Evolutionary conservation across 148 eudicot species (phyloP).

Genomic region (Beta vulgaris): DNA sequence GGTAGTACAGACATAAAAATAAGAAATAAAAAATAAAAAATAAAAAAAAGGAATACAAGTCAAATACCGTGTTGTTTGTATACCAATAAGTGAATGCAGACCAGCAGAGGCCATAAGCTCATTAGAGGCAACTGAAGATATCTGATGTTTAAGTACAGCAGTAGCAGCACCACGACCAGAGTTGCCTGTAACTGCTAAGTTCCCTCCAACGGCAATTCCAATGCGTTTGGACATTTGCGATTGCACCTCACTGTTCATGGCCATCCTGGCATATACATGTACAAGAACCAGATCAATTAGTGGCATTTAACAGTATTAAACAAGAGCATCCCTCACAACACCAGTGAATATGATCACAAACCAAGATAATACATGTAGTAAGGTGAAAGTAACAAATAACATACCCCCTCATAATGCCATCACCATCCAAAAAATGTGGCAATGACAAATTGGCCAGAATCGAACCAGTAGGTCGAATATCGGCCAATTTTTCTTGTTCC

Average conservation of each 20-base stretch:
- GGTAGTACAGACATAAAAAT: not conserved
- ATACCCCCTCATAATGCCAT: conserved; percentile 89
- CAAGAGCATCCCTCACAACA: not conserved
- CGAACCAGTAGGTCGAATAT: conserved; percentile 66
- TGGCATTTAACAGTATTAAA: not conserved
- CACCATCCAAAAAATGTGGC: conserved; percentile 71
- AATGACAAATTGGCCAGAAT: conserved; percentile 77
- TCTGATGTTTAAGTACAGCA: conserved; percentile 66
- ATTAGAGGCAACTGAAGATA: conserved; percentile 63
- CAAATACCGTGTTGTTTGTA: conserved; percentile 77
- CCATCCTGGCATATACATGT: conserved; percentile 58
- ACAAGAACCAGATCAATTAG: not conserved
- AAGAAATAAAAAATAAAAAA: conserved; percentile 7
- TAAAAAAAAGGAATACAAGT: conserved; percentile 10
- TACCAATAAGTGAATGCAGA: conserved; percentile 67
- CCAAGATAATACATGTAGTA: not conserved
- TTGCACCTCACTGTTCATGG: conserved; percentile 89
- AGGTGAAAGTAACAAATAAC: conserved; percentile 11
- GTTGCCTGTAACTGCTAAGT: conserved; percentile 66
- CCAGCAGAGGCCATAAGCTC: conserved; percentile 85
- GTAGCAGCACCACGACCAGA: conserved; percentile 79
- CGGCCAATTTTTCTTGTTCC: conserved; percentile 61
- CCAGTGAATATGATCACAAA: not conserved
- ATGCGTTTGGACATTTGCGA: conserved; percentile 72
- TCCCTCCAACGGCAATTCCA: conserved; percentile 79